Evolutionary conservation across 306 rosid genomes (phyloP).

Genomic region (Rosa multiflora): DNA sequence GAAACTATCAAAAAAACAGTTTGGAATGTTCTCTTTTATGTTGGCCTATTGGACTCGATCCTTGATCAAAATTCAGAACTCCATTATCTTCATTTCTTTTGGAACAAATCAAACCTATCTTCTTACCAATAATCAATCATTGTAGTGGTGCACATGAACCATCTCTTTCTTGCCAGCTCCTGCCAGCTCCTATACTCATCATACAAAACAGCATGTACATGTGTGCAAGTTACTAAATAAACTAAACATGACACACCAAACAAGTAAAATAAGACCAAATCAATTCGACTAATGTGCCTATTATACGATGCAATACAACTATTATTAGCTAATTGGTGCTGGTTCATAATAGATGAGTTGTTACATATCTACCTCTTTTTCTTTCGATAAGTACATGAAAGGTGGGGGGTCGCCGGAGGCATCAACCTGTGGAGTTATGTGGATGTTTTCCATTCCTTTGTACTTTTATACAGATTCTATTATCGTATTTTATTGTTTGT

Average conservation of each 20-base stretch:
- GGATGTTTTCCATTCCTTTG: background rate
- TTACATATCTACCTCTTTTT: background rate
- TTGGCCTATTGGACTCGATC: background rate
- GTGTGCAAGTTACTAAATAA: background rate
- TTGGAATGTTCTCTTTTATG: conserved; percentile 1
- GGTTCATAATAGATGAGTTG: background rate
- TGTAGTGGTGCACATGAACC: conserved; percentile 11
- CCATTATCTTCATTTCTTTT: background rate
- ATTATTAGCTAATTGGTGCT: background rate
- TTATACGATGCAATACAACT: background rate
- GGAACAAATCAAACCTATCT: background rate
- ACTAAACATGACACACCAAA: background rate
- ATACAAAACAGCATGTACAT: background rate
- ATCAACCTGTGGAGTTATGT: background rate
- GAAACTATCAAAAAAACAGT: background rate
- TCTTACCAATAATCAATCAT: conserved; percentile 1
- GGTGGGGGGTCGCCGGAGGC: background rate
- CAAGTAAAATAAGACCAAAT: conserved; percentile 1
- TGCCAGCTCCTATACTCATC: conserved; percentile 15
- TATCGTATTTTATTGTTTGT: background rate
- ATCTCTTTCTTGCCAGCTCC: conserved; percentile 21
- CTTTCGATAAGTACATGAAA: background rate
- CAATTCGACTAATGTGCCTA: background rate
- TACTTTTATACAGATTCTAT: background rate
- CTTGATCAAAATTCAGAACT: background rate